phyloP scores from a whole-genome alignment of 345 rosid species.

The Microthlaspi erraticum region DNA sequence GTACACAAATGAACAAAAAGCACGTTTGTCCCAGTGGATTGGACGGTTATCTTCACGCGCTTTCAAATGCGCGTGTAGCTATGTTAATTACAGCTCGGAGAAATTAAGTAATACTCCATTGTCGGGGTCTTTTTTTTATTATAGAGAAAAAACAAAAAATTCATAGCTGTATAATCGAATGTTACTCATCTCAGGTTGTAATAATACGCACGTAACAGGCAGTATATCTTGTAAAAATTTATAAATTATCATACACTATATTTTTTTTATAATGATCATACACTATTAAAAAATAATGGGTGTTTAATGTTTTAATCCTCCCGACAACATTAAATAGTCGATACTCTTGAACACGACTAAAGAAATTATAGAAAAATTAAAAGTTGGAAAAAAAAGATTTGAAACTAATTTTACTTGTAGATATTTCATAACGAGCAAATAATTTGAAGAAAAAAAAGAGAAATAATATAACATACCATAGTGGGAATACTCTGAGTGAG shows the following conservation, averaged over 20 bases:
- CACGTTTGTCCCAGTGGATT: slow-evolving; percentile 44
- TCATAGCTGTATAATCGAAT: slow-evolving; percentile 34
- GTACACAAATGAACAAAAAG: slow-evolving; percentile 30
- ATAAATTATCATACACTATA: neutral
- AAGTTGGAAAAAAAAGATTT: neutral
- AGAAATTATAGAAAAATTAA: neutral
- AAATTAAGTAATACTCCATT: slow-evolving; percentile 16
- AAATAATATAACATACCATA: slow-evolving; percentile 31
- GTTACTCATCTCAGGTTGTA: slow-evolving; percentile 26
- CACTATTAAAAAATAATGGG: too few species aligned
- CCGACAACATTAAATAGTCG: slow-evolving; percentile 22
- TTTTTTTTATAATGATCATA: too few species aligned
- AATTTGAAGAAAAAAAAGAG: neutral
- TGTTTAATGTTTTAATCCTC: slow-evolving; percentile 26
- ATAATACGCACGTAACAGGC: slow-evolving; percentile 20
- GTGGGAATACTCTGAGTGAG: slow-evolving; percentile 38
- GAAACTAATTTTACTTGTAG: neutral
- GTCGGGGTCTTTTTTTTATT: slow-evolving; percentile 18
- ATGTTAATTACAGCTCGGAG: slow-evolving; percentile 25
- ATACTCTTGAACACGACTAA: neutral
- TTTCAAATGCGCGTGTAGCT: slow-evolving; percentile 5
- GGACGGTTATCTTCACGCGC: slow-evolving; percentile 44
- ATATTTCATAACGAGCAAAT: neutral
- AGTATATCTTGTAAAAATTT: slow-evolving; percentile 5
- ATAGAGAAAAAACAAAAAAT: neutral